Evolutionary conservation across 768 basidiomycete genomes (phyloP).

Genomic region (Crassisporium funariophilum): DNA sequence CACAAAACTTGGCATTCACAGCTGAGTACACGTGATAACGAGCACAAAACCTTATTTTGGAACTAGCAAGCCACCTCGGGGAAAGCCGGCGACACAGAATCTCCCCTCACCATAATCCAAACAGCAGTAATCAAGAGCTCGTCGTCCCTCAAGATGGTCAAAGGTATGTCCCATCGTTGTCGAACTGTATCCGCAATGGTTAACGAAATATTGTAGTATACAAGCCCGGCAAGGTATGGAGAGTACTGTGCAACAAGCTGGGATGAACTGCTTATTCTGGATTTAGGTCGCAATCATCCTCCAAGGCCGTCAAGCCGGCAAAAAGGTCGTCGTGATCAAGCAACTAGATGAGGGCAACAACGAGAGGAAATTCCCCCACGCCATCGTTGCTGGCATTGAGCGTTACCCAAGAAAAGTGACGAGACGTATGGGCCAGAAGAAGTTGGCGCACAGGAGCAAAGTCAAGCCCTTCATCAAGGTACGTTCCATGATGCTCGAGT

Average conservation of each 20-base stretch:
- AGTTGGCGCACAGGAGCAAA: conserved; percentile 87
- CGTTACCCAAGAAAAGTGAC: conserved; percentile 98
- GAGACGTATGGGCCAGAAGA: conserved; percentile 96
- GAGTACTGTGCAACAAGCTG: not conserved
- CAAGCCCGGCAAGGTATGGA: conserved; percentile 88
- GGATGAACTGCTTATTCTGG: not conserved
- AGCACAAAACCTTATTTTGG: conserved; percentile 33
- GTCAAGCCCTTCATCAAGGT: conserved; percentile 99
- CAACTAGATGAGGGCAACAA: conserved; percentile 97
- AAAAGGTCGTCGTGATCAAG: conserved; percentile 99
- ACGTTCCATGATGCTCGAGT: conserved; percentile 18
- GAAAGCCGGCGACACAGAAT: conserved; percentile 33
- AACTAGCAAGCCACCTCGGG: conserved; percentile 49
- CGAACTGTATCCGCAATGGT: conserved; percentile 3
- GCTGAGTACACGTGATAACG: not conserved
- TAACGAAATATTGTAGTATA: conserved; percentile 58
- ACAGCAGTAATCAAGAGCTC: conserved; percentile 45
- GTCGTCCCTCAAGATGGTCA: conserved; percentile 57
- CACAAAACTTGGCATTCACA: too few relatives aligned
- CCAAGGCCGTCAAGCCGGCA: conserved; percentile 98
- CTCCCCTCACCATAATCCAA: conserved; percentile 26
- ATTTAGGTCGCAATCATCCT: conserved; percentile 91
- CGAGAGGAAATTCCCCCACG: conserved; percentile 95
- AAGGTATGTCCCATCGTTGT: conserved; percentile 42
- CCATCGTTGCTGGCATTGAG: conserved; percentile 97